Evolutionary conservation across 495 filamentous ascomycete species (phyloP).

Genomic region (Penicillium ucsense): DNA sequence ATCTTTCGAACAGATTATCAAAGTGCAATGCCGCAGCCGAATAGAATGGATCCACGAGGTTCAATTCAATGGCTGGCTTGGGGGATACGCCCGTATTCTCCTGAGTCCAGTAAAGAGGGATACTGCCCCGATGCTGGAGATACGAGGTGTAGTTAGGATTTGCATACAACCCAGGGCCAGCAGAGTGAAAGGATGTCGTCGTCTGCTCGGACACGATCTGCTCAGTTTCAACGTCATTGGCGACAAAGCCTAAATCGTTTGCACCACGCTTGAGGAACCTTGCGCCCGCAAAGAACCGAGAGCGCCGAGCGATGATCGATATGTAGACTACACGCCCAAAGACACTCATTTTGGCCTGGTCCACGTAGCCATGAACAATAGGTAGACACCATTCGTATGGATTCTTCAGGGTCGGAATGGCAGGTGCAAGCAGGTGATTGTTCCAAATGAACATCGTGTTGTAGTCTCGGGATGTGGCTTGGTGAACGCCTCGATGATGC

Average conservation of each 20-base stretch:
- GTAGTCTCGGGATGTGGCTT: conserved; percentile 52
- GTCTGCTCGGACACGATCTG: conserved; percentile 92
- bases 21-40: conserved; percentile 94
- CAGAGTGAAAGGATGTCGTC: conserved; percentile 91
- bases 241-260: conserved; percentile 93
- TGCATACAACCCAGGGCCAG: conserved; percentile 73
- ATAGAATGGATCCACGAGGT: conserved; percentile 92
- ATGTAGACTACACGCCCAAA: conserved; percentile 84
- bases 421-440: conserved; percentile 74
- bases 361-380: conserved; percentile 91
- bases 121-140: conserved; percentile 93
- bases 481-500: conserved; percentile 50
- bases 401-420: conserved; percentile 56
- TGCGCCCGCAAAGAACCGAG: conserved; percentile 88
- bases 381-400: conserved; percentile 94
- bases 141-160: conserved; percentile 93
- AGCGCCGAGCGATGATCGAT: conserved; percentile 84
- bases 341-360: conserved; percentile 75
- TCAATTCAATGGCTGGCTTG: conserved; percentile 90
- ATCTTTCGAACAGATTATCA: conserved; percentile 88
- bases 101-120: conserved; percentile 95
- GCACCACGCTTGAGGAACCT: conserved; percentile 90
- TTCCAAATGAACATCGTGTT: conserved; percentile 99
- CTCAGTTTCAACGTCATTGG: conserved; percentile 99
- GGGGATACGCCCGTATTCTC: conserved; percentile 92